Evolutionary conservation across 2,329 filamentous ascomycete species (phyloP), one percentile per base, ranked within the genome.

Genomic region (Pseudogymnoascus sp.): DNA sequence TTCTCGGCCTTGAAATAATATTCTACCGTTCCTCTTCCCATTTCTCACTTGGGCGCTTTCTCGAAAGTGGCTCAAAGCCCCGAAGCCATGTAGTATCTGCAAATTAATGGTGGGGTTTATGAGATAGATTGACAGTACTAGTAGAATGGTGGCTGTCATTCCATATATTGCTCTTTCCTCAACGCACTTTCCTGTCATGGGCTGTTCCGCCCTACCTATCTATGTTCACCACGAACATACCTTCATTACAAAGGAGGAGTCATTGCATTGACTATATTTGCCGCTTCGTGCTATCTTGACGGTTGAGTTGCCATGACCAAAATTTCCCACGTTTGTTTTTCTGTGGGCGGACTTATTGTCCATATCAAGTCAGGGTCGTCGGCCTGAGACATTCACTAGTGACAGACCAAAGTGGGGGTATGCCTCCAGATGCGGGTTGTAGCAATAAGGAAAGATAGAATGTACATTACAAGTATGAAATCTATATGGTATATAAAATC

Each of bases 401-500:
- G 46, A 53, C 46, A 53, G 25, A 8, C 46, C 46, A 53, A 53
- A 31, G 46, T 31, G 46, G 46, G 46, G 21, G 10, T n/a, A 31
- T 16, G 25, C 10, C 46, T 53, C 46, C 23, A 53, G 25, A 53
- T 31, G n/a, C n/a, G 7, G 25, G 46, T 31, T 53, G 46, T 50
- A 46, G 42, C 5, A 53, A 31, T 31, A 53, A 28, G 23, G 11
- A 44, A 31, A 16, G 12, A 31, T 31, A 31, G 28, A 53, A 40
- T 40, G 38, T 16, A 40, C n/a, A 40, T 42, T 56, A 18, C 28
- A 34, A 36, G 21, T 34, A 56, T 12, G 50, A 34, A 36, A 36
- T 56, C 50, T 56, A 56, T 34, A 56, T 36, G 50, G 50, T 56
- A 56, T 34, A 34, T 56, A 56, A 53, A 53, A 56, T 28, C 28